Base-by-base conservation (phyloP, 345 rosid species). In the Schrenkiella parvula region DNA sequence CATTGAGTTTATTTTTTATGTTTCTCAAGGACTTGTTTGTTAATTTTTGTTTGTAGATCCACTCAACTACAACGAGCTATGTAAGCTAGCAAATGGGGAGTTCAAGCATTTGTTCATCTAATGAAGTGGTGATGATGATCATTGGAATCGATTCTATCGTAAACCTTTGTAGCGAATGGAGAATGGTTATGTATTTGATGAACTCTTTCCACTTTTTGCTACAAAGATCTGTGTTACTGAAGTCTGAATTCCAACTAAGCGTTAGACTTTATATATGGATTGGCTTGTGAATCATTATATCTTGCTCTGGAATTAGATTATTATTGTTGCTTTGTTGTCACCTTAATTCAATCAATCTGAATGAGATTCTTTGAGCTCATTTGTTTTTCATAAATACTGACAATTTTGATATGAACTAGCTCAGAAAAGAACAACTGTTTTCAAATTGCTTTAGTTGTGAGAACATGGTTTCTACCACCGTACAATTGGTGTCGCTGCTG, bases 61-160 rank as follows among this genome's bases (percentile, higher is more conserved):
- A 22, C 9, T 63, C n/a, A 84, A 70, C 79, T 87, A 78, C 78
- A 86, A 90, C 62, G 86, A 88, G 83, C 89, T 92, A 19, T 90
- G 98, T 64, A 86, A 87, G 81, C 95, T 92, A 48, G 90, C 93
- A 48, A 90, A 86, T 58, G 98, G 90, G 6, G 95, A 88, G 43
- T 92, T 80, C 74, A 86, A 85, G 71, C 80, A 84, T 53, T 66
- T 88, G 56, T 92, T 90, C 82, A 81, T 92, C 41, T 90, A 76
- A 84, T 1, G 48, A n/a, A 42, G 31, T 56, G 15, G 0, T 6
- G 22, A n/a, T 42, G 38, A 19, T 48, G 2, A 43, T 43, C 8
- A 17, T 50, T 32, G 4, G n/a, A 38, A 37, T 15, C 3, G 4
- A 26, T 37, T 25, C 12, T 2, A 26, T 25, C 23, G n/a, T 22